Evolutionary conservation across 352 stramenopile species (phyloP).

Genomic region (Nothophytophthora sp.): DNA sequence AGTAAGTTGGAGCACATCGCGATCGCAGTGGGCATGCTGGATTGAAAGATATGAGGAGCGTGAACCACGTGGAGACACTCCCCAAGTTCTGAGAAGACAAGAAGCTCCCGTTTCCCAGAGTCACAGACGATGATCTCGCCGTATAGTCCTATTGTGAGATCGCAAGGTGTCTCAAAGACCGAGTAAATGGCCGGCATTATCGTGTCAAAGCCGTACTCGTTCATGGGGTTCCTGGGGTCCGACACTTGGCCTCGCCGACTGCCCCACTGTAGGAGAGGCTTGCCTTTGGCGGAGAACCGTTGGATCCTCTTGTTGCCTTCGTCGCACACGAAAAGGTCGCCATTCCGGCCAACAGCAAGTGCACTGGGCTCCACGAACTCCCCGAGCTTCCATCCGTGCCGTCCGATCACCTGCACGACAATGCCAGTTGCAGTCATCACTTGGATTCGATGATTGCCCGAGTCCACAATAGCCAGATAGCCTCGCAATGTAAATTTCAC

Average conservation of each 20-base stretch:
- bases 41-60: slow-evolving; percentile 3
- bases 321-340: slow-evolving; percentile 64
- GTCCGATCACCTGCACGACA: slow-evolving; percentile 39
- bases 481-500: slow-evolving; percentile 54
- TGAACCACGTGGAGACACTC: slow-evolving; percentile 36
- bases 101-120: slow-evolving; percentile 22
- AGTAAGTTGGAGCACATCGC: slow-evolving; percentile 23
- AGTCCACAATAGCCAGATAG: slow-evolving; percentile 53
- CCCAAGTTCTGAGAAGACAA: slow-evolving; percentile 47
- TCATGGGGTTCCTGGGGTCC: too few relatives aligned
- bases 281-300: slow-evolving; percentile 44
- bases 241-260: slow-evolving; percentile 21
- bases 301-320: slow-evolving; percentile 64
- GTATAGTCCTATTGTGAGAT: slow-evolving; percentile 19
- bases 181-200: slow-evolving; percentile 16
- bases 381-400: slow-evolving; percentile 25
- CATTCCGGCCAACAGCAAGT: slow-evolving; percentile 37
- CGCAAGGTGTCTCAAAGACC: slow-evolving; percentile 30
- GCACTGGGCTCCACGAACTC: slow-evolving; percentile 41
- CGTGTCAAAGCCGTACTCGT: neutral
- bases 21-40: slow-evolving; percentile 12
- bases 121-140: slow-evolving; percentile 53
- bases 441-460: slow-evolving; percentile 60
- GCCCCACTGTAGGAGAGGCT: slow-evolving; percentile 44
- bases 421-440: slow-evolving; percentile 48